A percentile compares a stretch with the other conserved stretches of the same genome.
Evolutionary conservation across 2,329 filamentous ascomycete genomes (phyloP).

Genomic region (Polychaeton citri): DNA sequence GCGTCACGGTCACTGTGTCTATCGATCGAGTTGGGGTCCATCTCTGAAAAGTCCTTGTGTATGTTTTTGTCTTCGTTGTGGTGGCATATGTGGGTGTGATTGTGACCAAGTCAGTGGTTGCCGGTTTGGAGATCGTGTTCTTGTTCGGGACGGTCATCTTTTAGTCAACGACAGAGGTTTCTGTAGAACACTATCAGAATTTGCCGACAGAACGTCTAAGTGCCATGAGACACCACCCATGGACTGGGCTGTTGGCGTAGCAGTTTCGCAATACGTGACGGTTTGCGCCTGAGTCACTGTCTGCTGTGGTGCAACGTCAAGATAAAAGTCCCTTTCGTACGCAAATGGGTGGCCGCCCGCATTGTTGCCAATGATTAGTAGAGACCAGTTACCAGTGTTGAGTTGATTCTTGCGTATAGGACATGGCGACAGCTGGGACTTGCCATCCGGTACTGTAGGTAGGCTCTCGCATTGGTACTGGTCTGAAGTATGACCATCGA

Average conservation of each 20-base stretch:
- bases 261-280: conserved; percentile 4
- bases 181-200: not conserved
- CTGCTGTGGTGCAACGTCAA: conserved; percentile 23
- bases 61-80: not conserved
- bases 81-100: not conserved
- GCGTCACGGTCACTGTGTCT: conserved; percentile 17
- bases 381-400: conserved; percentile 29
- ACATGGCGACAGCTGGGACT: conserved; percentile 27
- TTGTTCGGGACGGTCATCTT: not conserved
- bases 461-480: conserved; percentile 30
- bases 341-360: conserved; percentile 29
- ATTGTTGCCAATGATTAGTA: conserved; percentile 31
- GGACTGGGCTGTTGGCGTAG: conserved; percentile 1
- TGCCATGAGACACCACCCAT: not conserved
- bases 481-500: conserved; percentile 19
- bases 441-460: conserved; percentile 25
- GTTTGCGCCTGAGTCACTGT: conserved; percentile 14
- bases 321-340: conserved; percentile 29
- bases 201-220: not conserved
- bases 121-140: conserved; percentile 2
- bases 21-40: conserved; percentile 3
- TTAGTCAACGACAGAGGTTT: not conserved
- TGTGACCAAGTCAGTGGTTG: conserved; percentile 1
- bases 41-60: not conserved
- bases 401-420: conserved; percentile 26